A percentile compares a stretch with the other conserved stretches of the same genome.
These are phyloP conservation scores for Chrysosporium queenslandicum DNA, from an alignment of 2,329 filamentous ascomycete genomes.

Conservation along the genomic window DNA sequence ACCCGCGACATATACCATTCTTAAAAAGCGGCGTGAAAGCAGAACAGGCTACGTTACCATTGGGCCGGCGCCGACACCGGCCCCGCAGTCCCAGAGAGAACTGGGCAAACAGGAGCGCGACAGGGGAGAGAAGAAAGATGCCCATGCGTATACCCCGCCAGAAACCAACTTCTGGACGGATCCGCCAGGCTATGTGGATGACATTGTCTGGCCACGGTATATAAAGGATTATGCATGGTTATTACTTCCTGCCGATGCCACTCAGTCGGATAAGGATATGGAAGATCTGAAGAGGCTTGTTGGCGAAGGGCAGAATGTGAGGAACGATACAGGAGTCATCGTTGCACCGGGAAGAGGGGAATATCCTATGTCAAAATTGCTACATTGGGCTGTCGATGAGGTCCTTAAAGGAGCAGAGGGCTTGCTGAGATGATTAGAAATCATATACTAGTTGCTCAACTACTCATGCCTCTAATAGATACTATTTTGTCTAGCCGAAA, in stretches of 20 bases:
- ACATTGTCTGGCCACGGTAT: constrained; percentile 94
- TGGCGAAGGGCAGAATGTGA: constrained; percentile 28
- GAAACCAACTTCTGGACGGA: constrained; percentile 83
- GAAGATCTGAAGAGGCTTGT: constrained; percentile 25
- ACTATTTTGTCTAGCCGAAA: constrained; percentile 4
- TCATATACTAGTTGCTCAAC: not conserved
- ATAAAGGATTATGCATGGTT: constrained; percentile 70
- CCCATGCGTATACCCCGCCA: constrained; percentile 28
- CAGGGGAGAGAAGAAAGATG: constrained; percentile 7
- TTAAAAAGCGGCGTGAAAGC: constrained; percentile 34
- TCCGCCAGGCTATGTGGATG: constrained; percentile 86
- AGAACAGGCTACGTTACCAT: constrained; percentile 41
- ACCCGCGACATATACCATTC: constrained; percentile 50
- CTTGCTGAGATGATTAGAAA: not conserved
- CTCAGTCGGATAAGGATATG: constrained; percentile 6
- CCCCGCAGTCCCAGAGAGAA: not conserved
- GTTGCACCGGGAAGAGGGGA: constrained; percentile 45
- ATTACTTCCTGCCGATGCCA: constrained; percentile 58
- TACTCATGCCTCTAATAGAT: too few species aligned
- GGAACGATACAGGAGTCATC: constrained; percentile 39
- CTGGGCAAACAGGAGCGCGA: not conserved
- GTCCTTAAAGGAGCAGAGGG: constrained; percentile 37
- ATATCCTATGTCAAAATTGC: constrained; percentile 50
- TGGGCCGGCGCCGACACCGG: constrained; percentile 28
- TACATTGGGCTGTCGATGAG: constrained; percentile 59